phyloP scores from a whole-genome alignment of 1,284 basidiomycete genomes.

The Ustilago cynodontis region DNA sequence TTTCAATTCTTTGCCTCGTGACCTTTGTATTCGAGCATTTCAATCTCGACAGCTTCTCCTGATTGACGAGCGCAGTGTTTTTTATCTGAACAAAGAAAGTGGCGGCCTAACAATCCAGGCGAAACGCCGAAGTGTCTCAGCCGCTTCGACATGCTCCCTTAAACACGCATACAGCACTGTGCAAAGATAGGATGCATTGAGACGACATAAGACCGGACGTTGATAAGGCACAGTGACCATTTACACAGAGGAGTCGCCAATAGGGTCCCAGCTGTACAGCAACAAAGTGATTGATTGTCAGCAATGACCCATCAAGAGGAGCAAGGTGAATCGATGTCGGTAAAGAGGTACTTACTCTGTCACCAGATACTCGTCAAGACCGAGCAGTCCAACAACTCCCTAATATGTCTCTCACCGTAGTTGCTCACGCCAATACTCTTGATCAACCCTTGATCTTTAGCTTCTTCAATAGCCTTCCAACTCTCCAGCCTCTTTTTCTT shows the following conservation, averaged over 20 bases:
- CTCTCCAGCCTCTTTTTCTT: conserved; percentile 51
- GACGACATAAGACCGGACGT: no score
- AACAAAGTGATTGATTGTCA: background rate
- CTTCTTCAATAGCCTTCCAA: conserved; percentile 58
- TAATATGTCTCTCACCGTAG: conserved; percentile 44
- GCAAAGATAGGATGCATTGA: no score
- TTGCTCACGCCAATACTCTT: conserved; percentile 57
- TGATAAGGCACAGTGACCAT: no score
- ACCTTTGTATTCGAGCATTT: conserved; percentile 9
- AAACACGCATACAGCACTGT: no score
- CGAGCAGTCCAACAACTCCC: conserved; percentile 40
- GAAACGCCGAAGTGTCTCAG: background rate
- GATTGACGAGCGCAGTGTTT: no score
- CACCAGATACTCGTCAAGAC: conserved; percentile 31
- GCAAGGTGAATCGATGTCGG: background rate
- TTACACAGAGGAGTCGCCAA: conserved; percentile 27
- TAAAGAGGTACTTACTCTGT: conserved; percentile 25
- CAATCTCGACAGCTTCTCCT: background rate
- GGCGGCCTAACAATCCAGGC: background rate
- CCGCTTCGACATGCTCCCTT: no score
- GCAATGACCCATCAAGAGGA: no score
- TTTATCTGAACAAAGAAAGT: background rate
- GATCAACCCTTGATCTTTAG: conserved; percentile 40
- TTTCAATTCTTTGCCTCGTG: conserved; percentile 4
- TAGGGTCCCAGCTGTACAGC: conserved; percentile 26